A percentile compares a stretch with the other conserved stretches of the same genome.
phyloP scores from a whole-genome alignment of 352 stramenopile species.

The Globisporangium spiculum region DNA sequence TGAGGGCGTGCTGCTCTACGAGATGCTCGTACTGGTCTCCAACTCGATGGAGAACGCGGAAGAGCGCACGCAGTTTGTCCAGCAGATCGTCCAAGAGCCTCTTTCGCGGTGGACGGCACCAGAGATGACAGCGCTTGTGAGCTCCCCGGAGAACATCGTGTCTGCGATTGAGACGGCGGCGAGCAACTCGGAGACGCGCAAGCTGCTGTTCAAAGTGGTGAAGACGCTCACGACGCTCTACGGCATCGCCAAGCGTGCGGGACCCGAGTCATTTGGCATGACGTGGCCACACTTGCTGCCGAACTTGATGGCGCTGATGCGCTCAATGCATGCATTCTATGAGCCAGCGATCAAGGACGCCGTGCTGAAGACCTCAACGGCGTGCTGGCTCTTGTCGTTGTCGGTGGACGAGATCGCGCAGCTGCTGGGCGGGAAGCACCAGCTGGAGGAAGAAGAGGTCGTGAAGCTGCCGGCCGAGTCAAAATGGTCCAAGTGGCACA shows the following conservation, averaged over 20 bases:
- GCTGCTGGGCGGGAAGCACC: constrained; percentile 68
- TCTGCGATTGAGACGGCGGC: constrained; percentile 44
- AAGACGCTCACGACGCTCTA: constrained; percentile 83
- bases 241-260: constrained; percentile 63
- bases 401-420: constrained; percentile 77
- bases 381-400: constrained; percentile 65
- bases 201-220: constrained; percentile 49
- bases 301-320: constrained; percentile 59
- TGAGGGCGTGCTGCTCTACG: constrained; percentile 75
- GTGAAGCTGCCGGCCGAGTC: constrained; percentile 41
- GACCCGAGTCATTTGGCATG: constrained; percentile 39
- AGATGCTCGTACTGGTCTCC: constrained; percentile 79
- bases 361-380: constrained; percentile 50
- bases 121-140: constrained; percentile 63
- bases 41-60: constrained; percentile 70
- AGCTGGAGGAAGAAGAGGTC: constrained; percentile 68
- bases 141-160: constrained; percentile 51
- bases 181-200: constrained; percentile 38
- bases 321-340: constrained; percentile 60
- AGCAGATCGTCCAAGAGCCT: constrained; percentile 72
- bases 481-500: constrained; percentile 79
- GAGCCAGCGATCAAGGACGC: constrained; percentile 46
- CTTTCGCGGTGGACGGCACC: constrained; percentile 59
- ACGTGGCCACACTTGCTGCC: constrained; percentile 70
- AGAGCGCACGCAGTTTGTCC: constrained; percentile 60